These are phyloP conservation scores for Lachnellula occidentalis DNA, from an alignment of 2,329 filamentous ascomycete species.

Conservation along the genomic window DNA sequence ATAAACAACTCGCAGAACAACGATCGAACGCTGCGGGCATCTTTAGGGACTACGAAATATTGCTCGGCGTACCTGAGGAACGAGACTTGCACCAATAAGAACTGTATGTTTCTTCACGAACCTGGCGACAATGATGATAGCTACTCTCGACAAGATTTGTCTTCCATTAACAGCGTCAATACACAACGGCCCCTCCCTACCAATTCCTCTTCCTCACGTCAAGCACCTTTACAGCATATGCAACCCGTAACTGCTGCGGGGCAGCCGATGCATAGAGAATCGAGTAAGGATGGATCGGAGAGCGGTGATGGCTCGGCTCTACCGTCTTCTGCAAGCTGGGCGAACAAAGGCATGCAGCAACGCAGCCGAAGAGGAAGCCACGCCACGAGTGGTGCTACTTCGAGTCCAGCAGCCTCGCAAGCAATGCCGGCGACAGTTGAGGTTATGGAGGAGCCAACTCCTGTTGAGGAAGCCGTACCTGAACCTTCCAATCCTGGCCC, in stretches of 20 bases:
- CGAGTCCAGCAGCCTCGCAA: conserved; percentile 71
- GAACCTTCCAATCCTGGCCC: conserved; percentile 3
- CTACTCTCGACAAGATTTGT: conserved; percentile 89
- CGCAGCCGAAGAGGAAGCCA: conserved; percentile 69
- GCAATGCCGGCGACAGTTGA: conserved; percentile 51
- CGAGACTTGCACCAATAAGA: conserved; percentile 89
- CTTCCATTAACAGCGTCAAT: conserved; percentile 85
- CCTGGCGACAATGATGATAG: conserved; percentile 97
- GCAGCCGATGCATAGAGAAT: conserved; percentile 66
- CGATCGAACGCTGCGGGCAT: conserved; percentile 75
- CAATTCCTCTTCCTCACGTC: conserved; percentile 45
- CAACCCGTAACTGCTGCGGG: conserved; percentile 35
- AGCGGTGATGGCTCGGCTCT: conserved; percentile 82
- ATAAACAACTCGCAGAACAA: conserved; percentile 92
- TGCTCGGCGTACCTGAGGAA: conserved; percentile 95
- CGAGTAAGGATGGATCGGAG: conserved; percentile 72
- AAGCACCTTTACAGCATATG: conserved; percentile 30
- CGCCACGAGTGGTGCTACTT: conserved; percentile 72
- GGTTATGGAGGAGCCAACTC: conserved; percentile 38
- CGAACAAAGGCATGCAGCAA: conserved; percentile 60
- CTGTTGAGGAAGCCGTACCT: conserved; percentile 10
- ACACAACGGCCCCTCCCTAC: conserved; percentile 62
- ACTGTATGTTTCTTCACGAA: conserved; percentile 97
- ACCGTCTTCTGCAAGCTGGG: conserved; percentile 92
- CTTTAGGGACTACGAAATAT: conserved; percentile 90